Evolutionary conservation across 257 asterid genomes (phyloP).

Genomic region (Gardenia jasminoides): DNA sequence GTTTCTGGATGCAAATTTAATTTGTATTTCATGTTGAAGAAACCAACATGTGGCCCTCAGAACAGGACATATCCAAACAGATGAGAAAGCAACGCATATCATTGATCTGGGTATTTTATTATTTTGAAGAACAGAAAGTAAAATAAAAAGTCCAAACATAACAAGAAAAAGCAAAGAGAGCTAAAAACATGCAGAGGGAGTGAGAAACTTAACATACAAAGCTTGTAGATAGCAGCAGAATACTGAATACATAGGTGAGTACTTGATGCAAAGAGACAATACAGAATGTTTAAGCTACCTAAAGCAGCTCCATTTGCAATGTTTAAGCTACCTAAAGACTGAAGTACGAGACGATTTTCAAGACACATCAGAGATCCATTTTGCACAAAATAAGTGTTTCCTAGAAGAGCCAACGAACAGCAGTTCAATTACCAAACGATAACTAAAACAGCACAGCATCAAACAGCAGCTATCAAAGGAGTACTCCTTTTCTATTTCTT

Average conservation of each 20-base stretch:
- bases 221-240: too few species aligned
- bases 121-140: too few species aligned
- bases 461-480: not conserved
- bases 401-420: not conserved
- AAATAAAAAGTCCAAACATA: too few species aligned
- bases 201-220: too few species aligned
- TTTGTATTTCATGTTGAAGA: too few species aligned
- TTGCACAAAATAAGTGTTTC: not conserved
- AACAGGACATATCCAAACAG: too few species aligned
- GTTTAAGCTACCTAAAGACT: not conserved
- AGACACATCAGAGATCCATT: not conserved
- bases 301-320: not conserved
- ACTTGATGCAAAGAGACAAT: not conserved
- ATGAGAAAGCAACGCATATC: too few species aligned
- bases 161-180: too few species aligned
- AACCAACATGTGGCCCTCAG: too few species aligned
- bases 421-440: not conserved
- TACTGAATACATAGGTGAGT: not conserved
- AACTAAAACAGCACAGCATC: not conserved
- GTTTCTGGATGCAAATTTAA: too few species aligned
- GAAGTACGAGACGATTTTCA: not conserved
- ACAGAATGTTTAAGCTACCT: not conserved
- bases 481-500: not conserved
- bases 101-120: too few species aligned
- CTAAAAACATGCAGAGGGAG: too few species aligned